phyloP scores from a whole-genome alignment of 192 early-diverging fungal genomes.

The Chytriomyces sp. region DNA sequence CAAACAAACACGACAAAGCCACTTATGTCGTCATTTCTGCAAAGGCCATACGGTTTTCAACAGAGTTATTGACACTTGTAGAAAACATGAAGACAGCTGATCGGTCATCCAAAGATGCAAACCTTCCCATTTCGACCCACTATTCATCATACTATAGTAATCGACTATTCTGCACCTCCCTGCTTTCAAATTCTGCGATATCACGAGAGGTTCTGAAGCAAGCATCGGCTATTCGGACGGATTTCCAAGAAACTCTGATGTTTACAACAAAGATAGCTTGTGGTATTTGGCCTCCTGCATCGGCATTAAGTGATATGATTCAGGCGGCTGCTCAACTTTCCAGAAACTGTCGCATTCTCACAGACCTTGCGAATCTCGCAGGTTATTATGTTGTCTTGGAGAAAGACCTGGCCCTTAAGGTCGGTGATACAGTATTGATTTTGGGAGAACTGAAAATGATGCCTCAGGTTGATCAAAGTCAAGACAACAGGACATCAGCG shows the following conservation, averaged over 20 bases:
- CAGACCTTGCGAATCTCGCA: constrained; percentile 43
- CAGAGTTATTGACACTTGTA: constrained; percentile 46
- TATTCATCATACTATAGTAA: constrained; percentile 11
- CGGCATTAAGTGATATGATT: constrained; percentile 55
- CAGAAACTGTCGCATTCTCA: constrained; percentile 35
- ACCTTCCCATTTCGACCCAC: constrained; percentile 22
- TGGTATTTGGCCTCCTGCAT: constrained; percentile 57
- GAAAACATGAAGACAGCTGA: constrained; percentile 33
- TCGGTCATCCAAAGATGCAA: constrained; percentile 2
- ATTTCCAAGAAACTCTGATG: constrained; percentile 49
- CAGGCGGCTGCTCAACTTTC: constrained; percentile 43
- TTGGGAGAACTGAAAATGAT: neutral
- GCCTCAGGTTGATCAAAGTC: neutral
- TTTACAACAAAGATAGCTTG: constrained; percentile 55
- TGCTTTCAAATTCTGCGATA: constrained; percentile 28
- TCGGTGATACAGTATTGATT: constrained; percentile 2
- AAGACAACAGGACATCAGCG: constrained; percentile 3
- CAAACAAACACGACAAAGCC: constrained; percentile 58
- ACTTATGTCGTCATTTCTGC: constrained; percentile 55
- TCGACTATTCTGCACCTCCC: constrained; percentile 12
- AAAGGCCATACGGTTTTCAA: constrained; percentile 50
- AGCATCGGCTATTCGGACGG: constrained; percentile 26
- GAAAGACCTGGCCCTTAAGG: constrained; percentile 38
- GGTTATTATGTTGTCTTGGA: constrained; percentile 46
- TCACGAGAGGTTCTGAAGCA: constrained; percentile 27